These are phyloP conservation scores for Trichoderma parareesei DNA, from an alignment of 495 filamentous ascomycete species.

Conservation along the genomic window DNA sequence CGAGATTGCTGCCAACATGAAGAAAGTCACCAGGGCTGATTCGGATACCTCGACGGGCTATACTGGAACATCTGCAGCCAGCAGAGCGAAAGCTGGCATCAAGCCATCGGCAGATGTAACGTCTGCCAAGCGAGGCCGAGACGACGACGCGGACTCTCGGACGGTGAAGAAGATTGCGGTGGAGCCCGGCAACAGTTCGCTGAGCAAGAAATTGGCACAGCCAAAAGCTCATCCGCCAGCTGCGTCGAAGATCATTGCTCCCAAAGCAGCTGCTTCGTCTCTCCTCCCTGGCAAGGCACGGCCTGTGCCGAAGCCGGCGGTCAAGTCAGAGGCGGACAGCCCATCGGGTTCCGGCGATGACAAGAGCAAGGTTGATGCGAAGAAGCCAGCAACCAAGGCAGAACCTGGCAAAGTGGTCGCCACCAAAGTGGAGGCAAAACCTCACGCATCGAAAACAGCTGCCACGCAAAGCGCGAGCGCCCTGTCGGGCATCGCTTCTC, in stretches of 20 bases:
- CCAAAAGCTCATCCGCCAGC: constrained; percentile 16
- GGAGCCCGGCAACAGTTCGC: constrained; percentile 18
- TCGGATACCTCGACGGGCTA: constrained; percentile 8
- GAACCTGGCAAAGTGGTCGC: constrained; percentile 12
- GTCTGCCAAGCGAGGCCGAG: constrained; percentile 25
- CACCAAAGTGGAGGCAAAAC: constrained; percentile 14
- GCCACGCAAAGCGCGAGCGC: constrained; percentile 10
- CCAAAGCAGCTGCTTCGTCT: constrained; percentile 15
- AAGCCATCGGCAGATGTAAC: constrained; percentile 18
- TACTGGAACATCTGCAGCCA: constrained; percentile 11
- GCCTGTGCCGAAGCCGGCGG: constrained; percentile 22
- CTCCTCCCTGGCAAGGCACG: constrained; percentile 31
- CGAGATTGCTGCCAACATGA: constrained; percentile 12
- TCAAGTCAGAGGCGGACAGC: constrained; percentile 22
- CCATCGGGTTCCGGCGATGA: constrained; percentile 13
- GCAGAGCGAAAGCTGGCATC: constrained; percentile 9
- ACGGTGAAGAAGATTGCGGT: constrained; percentile 32
- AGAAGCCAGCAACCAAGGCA: constrained; percentile 12
- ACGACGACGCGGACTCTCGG: constrained; percentile 33
- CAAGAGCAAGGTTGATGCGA: constrained; percentile 9
- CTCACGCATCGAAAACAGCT: constrained; percentile 12
- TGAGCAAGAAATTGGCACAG: constrained; percentile 14
- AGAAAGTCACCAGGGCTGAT: constrained; percentile 15
- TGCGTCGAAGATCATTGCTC: constrained; percentile 20
- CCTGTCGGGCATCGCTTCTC: constrained; percentile 28